Base-by-base conservation (phyloP, 169 alveolate species). In the Plasmodium cynomolgi region DNA sequence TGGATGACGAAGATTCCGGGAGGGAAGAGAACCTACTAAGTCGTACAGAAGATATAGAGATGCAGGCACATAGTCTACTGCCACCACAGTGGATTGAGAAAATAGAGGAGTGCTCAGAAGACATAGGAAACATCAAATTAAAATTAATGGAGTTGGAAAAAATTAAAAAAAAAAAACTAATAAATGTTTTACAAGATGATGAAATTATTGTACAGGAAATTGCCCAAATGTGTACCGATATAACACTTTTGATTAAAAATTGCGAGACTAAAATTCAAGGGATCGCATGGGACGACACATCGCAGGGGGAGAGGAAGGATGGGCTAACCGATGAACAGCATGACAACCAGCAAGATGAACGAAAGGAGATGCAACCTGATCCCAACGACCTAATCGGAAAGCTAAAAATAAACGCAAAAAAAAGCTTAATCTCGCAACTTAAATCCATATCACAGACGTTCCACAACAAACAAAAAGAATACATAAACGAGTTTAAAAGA, bases 321-420 rank as follows among this genome's bases (percentile, higher is more conserved):
- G n/a, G 1, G 58, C 58, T 13, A 0, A 47, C 58, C 0, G n/a
- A 11, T n/a, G 0, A 11, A 5, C 58, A 47, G 2, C n/a, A 47
- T 47, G 58, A 1, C n/a, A 47, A 9, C 5, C n/a, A 11, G 58
- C 58, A 9, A 47, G 58, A 47, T 2, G n/a, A 47, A 47, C 5
- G 58, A 41, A 6, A 7, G 15, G 15, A 41, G 50, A 41, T 1
- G 75, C 75, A 62, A 9, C 34, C 34, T 54, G 29, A 68, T 20
- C 33, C 72, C 44, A 80, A 62, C 17, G 47, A 90, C 29, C 6
- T 90, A 54, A 80, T 90, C 33, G 94, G 72, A 73, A 80, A 90
- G 73, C 44, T 96, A 26, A 94, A 94, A 84, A 96, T 91, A 92
- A 96, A 96, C 83, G 96, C 97, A 56, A 96, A 93, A 79, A 90